These are phyloP conservation scores for Cytospora piceicola DNA, from an alignment of 2,329 filamentous ascomycete genomes.

Conservation along the genomic window DNA sequence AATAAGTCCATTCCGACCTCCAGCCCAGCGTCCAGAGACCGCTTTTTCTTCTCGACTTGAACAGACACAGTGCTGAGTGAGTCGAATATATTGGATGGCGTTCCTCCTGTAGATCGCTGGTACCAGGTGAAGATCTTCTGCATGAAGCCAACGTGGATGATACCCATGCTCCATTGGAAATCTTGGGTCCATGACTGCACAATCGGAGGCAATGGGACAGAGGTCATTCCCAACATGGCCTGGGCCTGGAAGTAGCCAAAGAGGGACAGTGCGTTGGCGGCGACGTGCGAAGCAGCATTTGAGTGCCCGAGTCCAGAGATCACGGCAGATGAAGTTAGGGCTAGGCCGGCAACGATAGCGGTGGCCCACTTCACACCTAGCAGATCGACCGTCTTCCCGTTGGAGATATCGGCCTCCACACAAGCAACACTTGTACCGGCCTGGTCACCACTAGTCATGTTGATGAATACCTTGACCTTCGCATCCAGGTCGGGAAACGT, in stretches of 20 bases:
- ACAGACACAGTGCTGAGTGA: constrained; percentile 76
- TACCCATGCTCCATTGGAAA: constrained; percentile 98
- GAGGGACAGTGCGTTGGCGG: constrained; percentile 89
- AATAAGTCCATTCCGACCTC: constrained; percentile 49
- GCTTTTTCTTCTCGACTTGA: constrained; percentile 71
- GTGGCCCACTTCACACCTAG: constrained; percentile 87
- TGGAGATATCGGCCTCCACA: constrained; percentile 84
- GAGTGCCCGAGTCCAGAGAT: constrained; percentile 89
- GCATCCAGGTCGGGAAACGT: constrained; percentile 90
- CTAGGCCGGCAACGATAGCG: constrained; percentile 83
- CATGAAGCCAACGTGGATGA: constrained; percentile 85
- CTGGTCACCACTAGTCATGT: constrained; percentile 59
- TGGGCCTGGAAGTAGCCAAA: constrained; percentile 95
- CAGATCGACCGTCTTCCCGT: constrained; percentile 90
- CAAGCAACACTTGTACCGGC: constrained; percentile 73
- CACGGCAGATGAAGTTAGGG: constrained; percentile 81
- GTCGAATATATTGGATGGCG: constrained; percentile 76
- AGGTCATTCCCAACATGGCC: constrained; percentile 85
- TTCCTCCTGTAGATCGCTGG: constrained; percentile 88
- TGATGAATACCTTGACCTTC: constrained; percentile 80
- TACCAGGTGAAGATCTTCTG: constrained; percentile 94
- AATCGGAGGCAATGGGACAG: constrained; percentile 81
- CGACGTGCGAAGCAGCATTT: constrained; percentile 92
- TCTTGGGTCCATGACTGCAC: constrained; percentile 95
- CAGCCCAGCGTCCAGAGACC: constrained; percentile 16